Evolutionary conservation across 768 basidiomycete genomes (phyloP).

Genomic region (Russula brevipes): DNA sequence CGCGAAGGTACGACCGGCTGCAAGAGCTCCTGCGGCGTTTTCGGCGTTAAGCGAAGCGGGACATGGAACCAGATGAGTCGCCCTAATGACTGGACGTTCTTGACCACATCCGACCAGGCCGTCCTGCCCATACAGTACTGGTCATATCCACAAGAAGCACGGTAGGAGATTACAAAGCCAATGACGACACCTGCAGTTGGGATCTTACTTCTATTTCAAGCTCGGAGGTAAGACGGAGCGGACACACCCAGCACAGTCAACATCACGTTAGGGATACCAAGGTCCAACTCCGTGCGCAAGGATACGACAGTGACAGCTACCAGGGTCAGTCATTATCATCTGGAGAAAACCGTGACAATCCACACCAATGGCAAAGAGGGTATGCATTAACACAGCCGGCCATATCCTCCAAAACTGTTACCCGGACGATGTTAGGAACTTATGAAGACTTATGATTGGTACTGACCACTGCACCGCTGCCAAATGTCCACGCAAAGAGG

Average conservation of each 20-base stretch:
- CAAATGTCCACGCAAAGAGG: slow-evolving; percentile 32
- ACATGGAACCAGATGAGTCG: slow-evolving; percentile 61
- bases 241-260: slow-evolving; percentile 10
- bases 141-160: slow-evolving; percentile 50
- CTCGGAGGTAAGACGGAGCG: too few species aligned
- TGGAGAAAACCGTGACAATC: slow-evolving; percentile 2
- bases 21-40: slow-evolving; percentile 36
- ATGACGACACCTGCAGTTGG: slow-evolving; percentile 50
- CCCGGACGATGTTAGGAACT: background rate
- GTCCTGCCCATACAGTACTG: slow-evolving; percentile 56
- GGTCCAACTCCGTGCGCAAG: background rate
- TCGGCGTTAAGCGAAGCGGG: slow-evolving; percentile 43
- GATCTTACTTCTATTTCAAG: background rate
- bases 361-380: slow-evolving; percentile 48
- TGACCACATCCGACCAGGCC: slow-evolving; percentile 53
- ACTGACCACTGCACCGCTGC: slow-evolving; percentile 4
- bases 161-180: slow-evolving; percentile 54
- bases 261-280: background rate
- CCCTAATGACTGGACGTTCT: slow-evolving; percentile 43
- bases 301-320: background rate
- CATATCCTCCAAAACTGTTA: slow-evolving; percentile 54
- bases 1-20: slow-evolving; percentile 32
- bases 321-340: background rate
- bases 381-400: slow-evolving; percentile 62
- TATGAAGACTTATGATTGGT: slow-evolving; percentile 9